Evolutionary conservation across 1,139 yeast genomes (phyloP), one percentile per base, ranked within the genome.

Genomic region (Suhomyces bribrorum): DNA sequence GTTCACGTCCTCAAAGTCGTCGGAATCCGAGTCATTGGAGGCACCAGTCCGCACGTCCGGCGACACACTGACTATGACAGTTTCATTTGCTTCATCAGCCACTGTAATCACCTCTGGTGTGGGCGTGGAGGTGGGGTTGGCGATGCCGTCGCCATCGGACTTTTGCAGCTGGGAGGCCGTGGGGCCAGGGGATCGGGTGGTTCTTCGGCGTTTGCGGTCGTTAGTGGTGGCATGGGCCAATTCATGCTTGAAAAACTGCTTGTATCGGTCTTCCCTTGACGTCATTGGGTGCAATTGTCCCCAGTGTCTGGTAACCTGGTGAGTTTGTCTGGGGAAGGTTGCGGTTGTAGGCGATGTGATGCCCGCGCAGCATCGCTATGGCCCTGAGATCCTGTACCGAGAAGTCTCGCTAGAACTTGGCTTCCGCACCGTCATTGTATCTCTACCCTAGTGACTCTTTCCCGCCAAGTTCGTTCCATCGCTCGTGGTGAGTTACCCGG

Each of bases 1-100:
- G 13, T 45, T 44, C 13, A 45, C 45, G 14, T 43, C 42, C 25
- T 44, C 46, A 29, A 43, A 44, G 16, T 38, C 46, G 29, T 43
- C 46, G 8, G 36, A 33, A 12, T 43, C 46, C 8, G 26, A 38
- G n/a, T 33, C 37, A 16, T 11, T 18, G 13, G 14, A 14, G 5
- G 8, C 29, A 8, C 25, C 29, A 11, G 22, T n/a, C 11, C 9
- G 12, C 11, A 9, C 17, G 3, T 29, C 27, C 7, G 22, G 5
- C 7, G 26, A 17, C 3, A n/a, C 11, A 15, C 11, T 30, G 8
- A 12, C 22, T n/a, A 9, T 12, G 2, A 5, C 22, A 12, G 7
- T 29, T 8, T 30, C 32, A 5, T n/a, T 12, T 5, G 12, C 23
- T 22, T 30, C 26, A 7, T 13, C 17, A 14, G 7, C 16, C 16